phyloP scores from a whole-genome alignment of 2,329 filamentous ascomycete genomes.

The Colletotrichum cordylinicola region DNA sequence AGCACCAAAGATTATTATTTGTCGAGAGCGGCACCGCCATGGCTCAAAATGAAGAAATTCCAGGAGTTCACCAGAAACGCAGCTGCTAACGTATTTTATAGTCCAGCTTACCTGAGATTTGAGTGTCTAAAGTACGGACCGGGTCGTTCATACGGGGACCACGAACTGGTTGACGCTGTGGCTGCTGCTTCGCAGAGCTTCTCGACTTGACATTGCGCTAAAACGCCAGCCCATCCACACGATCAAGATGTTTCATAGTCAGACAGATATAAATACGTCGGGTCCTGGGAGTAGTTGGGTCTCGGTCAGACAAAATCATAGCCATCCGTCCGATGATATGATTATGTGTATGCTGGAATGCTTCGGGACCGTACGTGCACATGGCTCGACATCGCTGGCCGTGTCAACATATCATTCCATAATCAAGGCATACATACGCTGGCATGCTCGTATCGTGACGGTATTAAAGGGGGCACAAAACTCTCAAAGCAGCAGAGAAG shows the following conservation, averaged over 20 bases:
- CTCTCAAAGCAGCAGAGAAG: background rate
- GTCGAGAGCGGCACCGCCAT: too few relatives aligned
- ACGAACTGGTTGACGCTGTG: background rate
- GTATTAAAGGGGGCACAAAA: background rate
- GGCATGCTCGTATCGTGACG: too few relatives aligned
- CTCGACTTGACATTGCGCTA: background rate
- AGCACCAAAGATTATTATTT: too few relatives aligned
- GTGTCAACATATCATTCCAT: background rate
- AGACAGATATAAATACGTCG: background rate
- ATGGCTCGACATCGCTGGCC: background rate
- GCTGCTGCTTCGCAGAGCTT: background rate
- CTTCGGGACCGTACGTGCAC: background rate
- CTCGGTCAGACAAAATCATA: accelerated
- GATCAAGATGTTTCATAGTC: accelerated
- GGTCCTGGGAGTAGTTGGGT: accelerated
- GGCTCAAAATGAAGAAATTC: too few relatives aligned
- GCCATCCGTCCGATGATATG: accelerated
- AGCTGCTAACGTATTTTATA: background rate
- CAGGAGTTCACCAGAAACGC: too few relatives aligned
- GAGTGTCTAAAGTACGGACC: background rate
- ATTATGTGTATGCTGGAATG: too few relatives aligned
- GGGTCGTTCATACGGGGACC: accelerated
- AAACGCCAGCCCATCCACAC: accelerated
- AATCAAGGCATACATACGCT: too few relatives aligned
- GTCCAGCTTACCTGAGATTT: background rate